Conservation (phyloP, 768 basidiomycete genomes). For the Tylopilus felleus region DNA sequence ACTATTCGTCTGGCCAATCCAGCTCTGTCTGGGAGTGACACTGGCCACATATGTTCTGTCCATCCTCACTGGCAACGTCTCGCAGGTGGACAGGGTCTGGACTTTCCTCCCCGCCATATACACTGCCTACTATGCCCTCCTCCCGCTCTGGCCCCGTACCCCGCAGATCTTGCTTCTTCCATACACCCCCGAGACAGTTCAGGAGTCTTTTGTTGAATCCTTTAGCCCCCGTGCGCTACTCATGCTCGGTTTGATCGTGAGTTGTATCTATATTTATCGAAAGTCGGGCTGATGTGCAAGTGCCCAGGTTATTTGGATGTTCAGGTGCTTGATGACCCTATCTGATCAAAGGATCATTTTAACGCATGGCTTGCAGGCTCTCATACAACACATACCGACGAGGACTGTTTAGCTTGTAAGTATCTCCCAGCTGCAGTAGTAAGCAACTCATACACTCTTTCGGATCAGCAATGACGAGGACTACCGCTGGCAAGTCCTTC, state of each 20-base stretch:
- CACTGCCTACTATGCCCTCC: slow-evolving; percentile 74
- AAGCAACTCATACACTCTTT: background rate
- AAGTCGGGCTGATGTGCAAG: background rate
- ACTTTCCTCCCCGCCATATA: slow-evolving; percentile 81
- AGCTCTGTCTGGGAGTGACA: slow-evolving; percentile 53
- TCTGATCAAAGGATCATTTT: slow-evolving; percentile 24
- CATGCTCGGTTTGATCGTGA: slow-evolving; percentile 66
- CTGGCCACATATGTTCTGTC: slow-evolving; percentile 54
- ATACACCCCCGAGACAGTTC: slow-evolving; percentile 49
- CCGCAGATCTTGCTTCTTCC: slow-evolving; percentile 44
- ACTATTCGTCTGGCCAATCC: slow-evolving; percentile 57
- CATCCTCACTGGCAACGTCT: slow-evolving; percentile 72
- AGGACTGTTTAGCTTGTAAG: slow-evolving; percentile 73
- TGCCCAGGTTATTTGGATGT: slow-evolving; percentile 54
- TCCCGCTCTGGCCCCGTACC: slow-evolving; percentile 53
- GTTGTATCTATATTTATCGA: slow-evolving; percentile 15
- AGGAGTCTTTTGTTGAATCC: slow-evolving; percentile 33
- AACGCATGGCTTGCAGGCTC: slow-evolving; percentile 40
- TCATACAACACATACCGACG: slow-evolving; percentile 82
- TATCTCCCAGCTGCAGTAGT: background rate
- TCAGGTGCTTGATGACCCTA: slow-evolving; percentile 36
- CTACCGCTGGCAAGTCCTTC: slow-evolving; percentile 85
- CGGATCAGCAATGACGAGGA: slow-evolving; percentile 71
- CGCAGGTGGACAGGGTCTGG: slow-evolving; percentile 84
- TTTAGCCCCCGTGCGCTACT: slow-evolving; percentile 71